A percentile compares a stretch with the other conserved stretches of the same genome.
Conservation (phyloP, 1,139 yeast species). For the Saccharomyces hybrid region DNA sequence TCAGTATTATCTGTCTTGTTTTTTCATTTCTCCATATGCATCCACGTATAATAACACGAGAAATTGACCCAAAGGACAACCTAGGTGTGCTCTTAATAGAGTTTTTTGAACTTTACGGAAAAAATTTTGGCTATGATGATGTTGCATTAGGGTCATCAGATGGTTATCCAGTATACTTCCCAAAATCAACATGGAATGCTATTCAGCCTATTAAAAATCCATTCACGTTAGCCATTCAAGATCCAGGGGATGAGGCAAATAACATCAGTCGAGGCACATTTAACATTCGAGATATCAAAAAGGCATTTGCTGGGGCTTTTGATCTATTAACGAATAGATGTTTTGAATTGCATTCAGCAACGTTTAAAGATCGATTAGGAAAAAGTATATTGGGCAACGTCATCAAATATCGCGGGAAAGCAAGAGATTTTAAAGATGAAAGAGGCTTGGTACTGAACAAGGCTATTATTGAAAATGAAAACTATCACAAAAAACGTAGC, state of each 20-base stretch:
- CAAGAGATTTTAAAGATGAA: conserved; percentile 75
- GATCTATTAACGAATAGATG: conserved; percentile 71
- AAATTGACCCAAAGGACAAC: conserved; percentile 64
- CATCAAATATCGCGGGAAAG: conserved; percentile 66
- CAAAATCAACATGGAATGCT: conserved; percentile 48
- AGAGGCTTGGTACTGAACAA: conserved; percentile 55
- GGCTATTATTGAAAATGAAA: conserved; percentile 40
- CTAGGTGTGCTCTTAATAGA: conserved; percentile 84
- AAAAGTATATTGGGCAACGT: conserved; percentile 79
- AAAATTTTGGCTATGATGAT: conserved; percentile 79
- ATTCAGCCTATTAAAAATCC: conserved; percentile 45
- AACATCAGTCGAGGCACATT: conserved; percentile 84
- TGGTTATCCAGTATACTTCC: conserved; percentile 49
- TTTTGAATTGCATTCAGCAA: conserved; percentile 47
- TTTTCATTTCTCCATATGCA: conserved; percentile 75
- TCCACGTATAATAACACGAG: conserved; percentile 67
- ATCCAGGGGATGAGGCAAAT: conserved; percentile 77
- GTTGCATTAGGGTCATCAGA: conserved; percentile 60
- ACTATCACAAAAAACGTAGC: conserved; percentile 28
- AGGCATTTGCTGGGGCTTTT: conserved; percentile 88
- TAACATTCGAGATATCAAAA: conserved; percentile 71
- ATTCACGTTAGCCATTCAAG: conserved; percentile 75
- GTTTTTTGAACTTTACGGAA: conserved; percentile 88
- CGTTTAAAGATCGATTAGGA: conserved; percentile 62
- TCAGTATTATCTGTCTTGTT: conserved; percentile 81